Base-by-base conservation (phyloP, 805 yeast genomes). In the Ogataea methanolica region DNA sequence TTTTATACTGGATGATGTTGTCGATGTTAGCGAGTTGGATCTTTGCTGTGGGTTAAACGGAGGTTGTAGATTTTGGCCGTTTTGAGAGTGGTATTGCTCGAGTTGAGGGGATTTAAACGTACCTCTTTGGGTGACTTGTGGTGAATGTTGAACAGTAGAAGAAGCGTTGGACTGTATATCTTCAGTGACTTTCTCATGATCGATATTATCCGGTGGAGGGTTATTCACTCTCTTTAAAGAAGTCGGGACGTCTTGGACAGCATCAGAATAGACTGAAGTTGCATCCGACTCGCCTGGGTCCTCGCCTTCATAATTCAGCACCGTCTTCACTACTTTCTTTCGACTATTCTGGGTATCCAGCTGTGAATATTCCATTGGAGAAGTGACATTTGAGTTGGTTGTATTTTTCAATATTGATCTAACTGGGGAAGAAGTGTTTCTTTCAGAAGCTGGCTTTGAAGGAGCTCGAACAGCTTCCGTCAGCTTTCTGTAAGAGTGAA, bases 181-280 rank as follows among this genome's bases (percentile, higher is more conserved):
- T 47, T 60, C 63, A 5, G 63, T 55, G 12, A 58, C 61, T 38
- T 58, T 59, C 34, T 60, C 61, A 26, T 52, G 43, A 21, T 53
- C 55, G 15, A 33, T 26, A 22, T 34, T 41, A 5, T 39, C 34
- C 12, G 39, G 34, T 19, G 31, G 2, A 16, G 29, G 17, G 16
- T 26, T 9, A 2, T 19, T 19, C 21, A 15, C n/a, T 22, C 6
- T 21, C 19, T 14, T 37, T 17, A 19, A 19, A 19, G 29, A 12
- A 17, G 36, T 39, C 39, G 41, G 39, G 16, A 49, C 43, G 23
- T 53, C 60, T 35, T 56, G 59, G 4, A 48, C 45, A 14, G 66
- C 66, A 46, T 61, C 66, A 1, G 64, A 58, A 34, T 60, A 60
- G 1, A 56, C 50, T 4, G 59, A 53, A 23, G 51, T 52, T 2